Evolutionary conservation across 495 filamentous ascomycete species (phyloP).

Genomic region (Daldinia vernicosa): DNA sequence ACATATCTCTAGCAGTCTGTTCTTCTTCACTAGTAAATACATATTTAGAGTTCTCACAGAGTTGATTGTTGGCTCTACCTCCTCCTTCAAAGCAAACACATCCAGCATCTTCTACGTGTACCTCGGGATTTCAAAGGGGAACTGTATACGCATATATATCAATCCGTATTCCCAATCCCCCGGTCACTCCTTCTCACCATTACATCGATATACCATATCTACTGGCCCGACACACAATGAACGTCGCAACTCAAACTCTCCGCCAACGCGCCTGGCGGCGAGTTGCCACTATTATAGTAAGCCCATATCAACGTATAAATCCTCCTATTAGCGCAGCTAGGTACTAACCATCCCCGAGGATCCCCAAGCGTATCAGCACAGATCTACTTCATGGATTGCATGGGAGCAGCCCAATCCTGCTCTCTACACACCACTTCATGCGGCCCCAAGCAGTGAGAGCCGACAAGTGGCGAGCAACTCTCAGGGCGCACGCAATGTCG

Average conservation of each 20-base stretch:
- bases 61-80: not conserved
- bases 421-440: constrained; percentile 21
- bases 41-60: not conserved
- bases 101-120: not conserved
- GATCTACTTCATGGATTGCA: constrained; percentile 42
- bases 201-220: not conserved
- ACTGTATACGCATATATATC: not conserved
- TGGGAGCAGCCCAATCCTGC: constrained; percentile 42
- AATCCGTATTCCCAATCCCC: not conserved
- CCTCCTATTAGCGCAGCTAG: not conserved
- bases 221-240: not conserved
- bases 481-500: constrained; percentile 7
- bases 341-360: constrained; percentile 22
- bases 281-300: not conserved
- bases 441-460: constrained; percentile 13
- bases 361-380: not conserved
- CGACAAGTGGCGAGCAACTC: not conserved
- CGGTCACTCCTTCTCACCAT: not conserved
- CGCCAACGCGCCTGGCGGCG: not conserved
- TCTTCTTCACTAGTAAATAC: not conserved
- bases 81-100: not conserved
- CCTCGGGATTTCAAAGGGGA: not conserved
- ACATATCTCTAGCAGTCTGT: not conserved
- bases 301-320: not conserved
- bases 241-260: not conserved